phyloP scores from a whole-genome alignment of 2,329 filamentous ascomycete species.

The Cercospora canescens region DNA sequence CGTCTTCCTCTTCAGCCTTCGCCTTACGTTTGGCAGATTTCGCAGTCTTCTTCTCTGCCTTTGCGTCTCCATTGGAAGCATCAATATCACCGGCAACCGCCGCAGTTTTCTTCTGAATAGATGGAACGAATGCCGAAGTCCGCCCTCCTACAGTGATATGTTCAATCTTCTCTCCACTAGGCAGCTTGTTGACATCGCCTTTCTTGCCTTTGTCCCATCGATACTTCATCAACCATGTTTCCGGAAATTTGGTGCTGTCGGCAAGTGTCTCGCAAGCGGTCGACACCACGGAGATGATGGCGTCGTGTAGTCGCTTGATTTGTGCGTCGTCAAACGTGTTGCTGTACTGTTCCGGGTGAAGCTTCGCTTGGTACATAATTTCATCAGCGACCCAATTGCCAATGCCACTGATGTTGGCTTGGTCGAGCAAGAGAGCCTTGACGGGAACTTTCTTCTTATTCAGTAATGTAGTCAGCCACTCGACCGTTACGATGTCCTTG shows the following conservation, averaged over 20 bases:
- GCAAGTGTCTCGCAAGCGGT: slow-evolving; percentile 76
- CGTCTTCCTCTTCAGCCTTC: slow-evolving; percentile 28
- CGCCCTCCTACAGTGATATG: slow-evolving; percentile 88
- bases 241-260: slow-evolving; percentile 81
- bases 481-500: slow-evolving; percentile 70
- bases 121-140: slow-evolving; percentile 86
- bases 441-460: slow-evolving; percentile 77
- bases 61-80: slow-evolving; percentile 19
- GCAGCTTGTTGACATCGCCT: slow-evolving; percentile 63
- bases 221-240: slow-evolving; percentile 64
- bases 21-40: slow-evolving; percentile 40
- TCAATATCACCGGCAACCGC: slow-evolving; percentile 54
- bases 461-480: slow-evolving; percentile 73
- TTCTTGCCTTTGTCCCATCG: slow-evolving; percentile 86
- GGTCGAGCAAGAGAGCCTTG: slow-evolving; percentile 85
- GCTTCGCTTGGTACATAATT: slow-evolving; percentile 80
- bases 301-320: slow-evolving; percentile 68
- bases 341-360: slow-evolving; percentile 92
- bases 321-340: slow-evolving; percentile 75
- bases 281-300: slow-evolving; percentile 76
- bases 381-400: slow-evolving; percentile 99
- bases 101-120: slow-evolving; percentile 79
- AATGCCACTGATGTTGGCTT: slow-evolving; percentile 84
- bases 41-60: slow-evolving; percentile 22
- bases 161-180: slow-evolving; percentile 80